Evolutionary conservation across 257 asterid species (phyloP).

Genomic region (Solanum verrucosum): DNA sequence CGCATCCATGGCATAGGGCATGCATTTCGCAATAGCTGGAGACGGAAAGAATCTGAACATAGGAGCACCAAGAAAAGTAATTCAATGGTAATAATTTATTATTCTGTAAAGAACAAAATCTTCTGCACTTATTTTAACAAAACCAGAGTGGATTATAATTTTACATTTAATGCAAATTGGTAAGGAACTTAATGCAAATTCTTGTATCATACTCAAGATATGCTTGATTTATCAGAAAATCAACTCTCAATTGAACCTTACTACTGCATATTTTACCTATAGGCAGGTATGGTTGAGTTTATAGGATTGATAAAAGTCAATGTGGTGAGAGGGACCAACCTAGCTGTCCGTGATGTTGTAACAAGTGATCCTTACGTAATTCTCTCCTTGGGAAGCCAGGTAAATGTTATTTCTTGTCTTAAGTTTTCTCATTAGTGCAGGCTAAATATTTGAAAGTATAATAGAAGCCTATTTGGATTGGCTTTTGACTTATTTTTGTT

Average conservation of each 20-base stretch:
- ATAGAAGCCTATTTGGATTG: neutral
- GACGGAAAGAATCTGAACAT: conserved; percentile 40
- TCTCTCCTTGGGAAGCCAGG: conserved; percentile 80
- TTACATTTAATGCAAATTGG: neutral
- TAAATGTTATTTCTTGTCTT: conserved; percentile 8
- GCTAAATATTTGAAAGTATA: neutral
- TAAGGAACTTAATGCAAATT: neutral
- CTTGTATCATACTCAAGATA: neutral
- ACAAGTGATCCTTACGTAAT: conserved; percentile 89
- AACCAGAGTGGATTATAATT: neutral
- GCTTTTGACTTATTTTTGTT: neutral
- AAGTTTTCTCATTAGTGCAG: neutral
- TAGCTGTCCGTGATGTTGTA: conserved; percentile 82
- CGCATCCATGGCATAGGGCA: conserved; percentile 60
- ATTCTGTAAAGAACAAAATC: neutral
- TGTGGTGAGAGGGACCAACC: conserved; percentile 76
- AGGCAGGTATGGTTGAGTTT: conserved; percentile 97
- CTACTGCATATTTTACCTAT: conserved; percentile 15
- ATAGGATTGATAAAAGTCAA: conserved; percentile 80
- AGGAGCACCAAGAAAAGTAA: conserved; percentile 42
- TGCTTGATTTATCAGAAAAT: neutral
- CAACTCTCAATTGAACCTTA: neutral
- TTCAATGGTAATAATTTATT: conserved; percentile 46
- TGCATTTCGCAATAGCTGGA: conserved; percentile 81
- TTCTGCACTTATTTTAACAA: neutral